These are phyloP conservation scores for Rhizopogon vulgaris DNA, from an alignment of 768 basidiomycete genomes.

Conservation along the genomic window DNA sequence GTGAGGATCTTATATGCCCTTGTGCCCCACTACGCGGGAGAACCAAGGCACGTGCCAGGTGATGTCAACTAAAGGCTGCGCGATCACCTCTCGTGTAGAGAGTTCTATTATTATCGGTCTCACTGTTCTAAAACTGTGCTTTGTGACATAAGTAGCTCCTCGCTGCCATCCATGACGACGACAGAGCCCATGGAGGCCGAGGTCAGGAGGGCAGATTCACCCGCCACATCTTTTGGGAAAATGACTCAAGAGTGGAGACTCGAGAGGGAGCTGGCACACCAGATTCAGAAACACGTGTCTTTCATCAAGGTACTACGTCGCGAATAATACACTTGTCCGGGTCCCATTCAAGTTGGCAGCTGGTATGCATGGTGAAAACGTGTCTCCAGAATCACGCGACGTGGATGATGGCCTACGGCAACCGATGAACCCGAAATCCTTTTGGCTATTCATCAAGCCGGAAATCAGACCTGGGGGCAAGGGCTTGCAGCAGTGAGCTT, in stretches of 20 bases:
- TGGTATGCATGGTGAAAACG: not conserved
- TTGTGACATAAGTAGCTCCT: not conserved
- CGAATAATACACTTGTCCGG: not conserved
- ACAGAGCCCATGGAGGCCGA: too few species aligned
- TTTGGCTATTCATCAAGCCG: not conserved
- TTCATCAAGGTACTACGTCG: too few species aligned
- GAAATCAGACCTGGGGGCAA: not conserved
- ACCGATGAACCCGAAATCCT: not conserved
- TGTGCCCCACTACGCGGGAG: not conserved
- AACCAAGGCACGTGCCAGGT: constrained; percentile 2
- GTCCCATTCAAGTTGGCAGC: not conserved
- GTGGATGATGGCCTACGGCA: not conserved
- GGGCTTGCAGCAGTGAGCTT: not conserved
- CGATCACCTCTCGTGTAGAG: not conserved
- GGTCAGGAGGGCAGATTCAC: not conserved
- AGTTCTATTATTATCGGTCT: not conserved
- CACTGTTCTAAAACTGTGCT: not conserved
- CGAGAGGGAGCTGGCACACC: not conserved
- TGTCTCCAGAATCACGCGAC: not conserved
- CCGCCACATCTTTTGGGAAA: not conserved
- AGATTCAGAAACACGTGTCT: not conserved
- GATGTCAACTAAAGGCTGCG: constrained; percentile 5
- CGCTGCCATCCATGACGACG: not conserved
- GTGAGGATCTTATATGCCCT: constrained; percentile 2
- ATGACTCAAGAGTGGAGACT: not conserved